A percentile compares a stretch with the other conserved stretches of the same genome.
Evolutionary conservation across 208 protist genomes (phyloP).

Genomic region (Trypanosoma melophagium): DNA sequence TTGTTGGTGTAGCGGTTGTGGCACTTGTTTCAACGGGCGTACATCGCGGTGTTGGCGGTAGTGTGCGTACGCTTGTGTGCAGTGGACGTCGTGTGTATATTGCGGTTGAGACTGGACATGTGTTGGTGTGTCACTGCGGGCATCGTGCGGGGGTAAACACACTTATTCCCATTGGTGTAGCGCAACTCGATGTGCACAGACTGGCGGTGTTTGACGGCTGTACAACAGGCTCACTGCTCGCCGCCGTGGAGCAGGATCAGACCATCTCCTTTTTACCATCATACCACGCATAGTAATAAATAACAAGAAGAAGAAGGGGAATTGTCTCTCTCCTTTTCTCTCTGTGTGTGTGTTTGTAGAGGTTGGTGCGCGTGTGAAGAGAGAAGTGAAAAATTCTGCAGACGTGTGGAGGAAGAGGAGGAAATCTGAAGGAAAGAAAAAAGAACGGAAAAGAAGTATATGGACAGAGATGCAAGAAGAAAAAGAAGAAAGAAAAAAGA

Average conservation of each 20-base stretch:
- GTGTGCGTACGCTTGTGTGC: slow-evolving; percentile 49
- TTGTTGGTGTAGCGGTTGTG: slow-evolving; percentile 67
- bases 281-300: slow-evolving; percentile 47
- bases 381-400: background rate
- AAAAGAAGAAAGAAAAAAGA: background rate
- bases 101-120: slow-evolving; percentile 66
- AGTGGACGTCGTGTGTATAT: slow-evolving; percentile 69
- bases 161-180: slow-evolving; percentile 71
- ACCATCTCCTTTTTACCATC: slow-evolving; percentile 59
- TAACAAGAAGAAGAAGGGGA: slow-evolving; percentile 19
- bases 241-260: slow-evolving; percentile 60
- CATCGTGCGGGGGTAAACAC: slow-evolving; percentile 32
- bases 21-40: slow-evolving; percentile 63
- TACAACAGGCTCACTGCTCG: slow-evolving; percentile 64
- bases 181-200: slow-evolving; percentile 40
- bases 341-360: no score
- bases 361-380: background rate
- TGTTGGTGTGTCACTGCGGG: slow-evolving; percentile 74
- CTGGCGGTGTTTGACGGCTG: slow-evolving; percentile 56
- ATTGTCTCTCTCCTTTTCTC: no score
- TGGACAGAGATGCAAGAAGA: background rate
- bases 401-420: background rate
- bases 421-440: background rate
- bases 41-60: slow-evolving; percentile 63
- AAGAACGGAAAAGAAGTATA: slow-evolving; percentile 2